Evolutionary conservation across 306 rosid species (phyloP), one percentile per base, ranked within the genome.

Genomic region (Carpinus viminea): DNA sequence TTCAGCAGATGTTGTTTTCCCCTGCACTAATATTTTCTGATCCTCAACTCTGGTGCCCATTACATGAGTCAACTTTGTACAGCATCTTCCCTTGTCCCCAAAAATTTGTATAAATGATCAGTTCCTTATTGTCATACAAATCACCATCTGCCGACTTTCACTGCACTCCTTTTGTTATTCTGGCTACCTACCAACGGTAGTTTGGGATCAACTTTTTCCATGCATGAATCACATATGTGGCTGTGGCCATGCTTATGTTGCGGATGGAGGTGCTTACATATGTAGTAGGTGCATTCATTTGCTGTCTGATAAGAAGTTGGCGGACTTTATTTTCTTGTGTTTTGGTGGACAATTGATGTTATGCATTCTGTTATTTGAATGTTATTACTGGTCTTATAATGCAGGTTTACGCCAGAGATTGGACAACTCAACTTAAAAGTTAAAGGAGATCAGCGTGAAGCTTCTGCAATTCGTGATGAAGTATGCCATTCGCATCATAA

Each of bases 401-500:
- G 80, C 91, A 96, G 99, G 89, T 96, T 90, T 81, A 28, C 85
- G 12, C 68, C 92, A 34, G 97, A 96, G 78, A 74, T 86, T 45
- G 89, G 87, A 71, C 89, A 81, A 55, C 68, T 75, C 48, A 91
- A 86, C 77, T 55, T 83, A 34, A 93, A 86, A 89, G 88, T 80
- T 50, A 76, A 80, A 51, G 97, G 91, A 66, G 97, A 91, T 83
- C 90, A 79, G 79, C 97, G 87, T 11, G 97, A 96, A 86, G 94
- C 98, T 85, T 91, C 99, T 75, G 96, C 98, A 17, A 98, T 96
- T 45, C 98, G 93, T 41, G 99, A 96, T 88, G 98, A 93, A 87
- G 99, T 96, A 91, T 51, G 85, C 59, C 64, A 76, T 56, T 71
- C 62, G 61, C 50, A 74, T 60, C 70, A 45, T 75, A 65, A 65